phyloP scores from a whole-genome alignment of 495 filamentous ascomycete genomes.

The Haplographium delicatum region DNA sequence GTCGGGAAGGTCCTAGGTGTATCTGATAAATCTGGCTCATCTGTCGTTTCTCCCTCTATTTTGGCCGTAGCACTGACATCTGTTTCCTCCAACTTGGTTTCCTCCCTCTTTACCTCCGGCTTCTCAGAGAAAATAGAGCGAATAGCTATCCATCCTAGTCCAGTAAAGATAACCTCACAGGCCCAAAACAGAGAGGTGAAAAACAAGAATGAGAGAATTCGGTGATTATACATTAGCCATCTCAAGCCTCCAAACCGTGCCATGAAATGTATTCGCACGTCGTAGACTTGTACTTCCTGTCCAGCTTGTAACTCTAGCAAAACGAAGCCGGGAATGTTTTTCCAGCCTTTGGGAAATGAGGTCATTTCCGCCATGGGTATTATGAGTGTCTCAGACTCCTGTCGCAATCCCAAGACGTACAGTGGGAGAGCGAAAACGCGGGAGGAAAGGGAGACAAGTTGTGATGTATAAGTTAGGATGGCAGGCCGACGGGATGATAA shows the following conservation, averaged over 20 bases:
- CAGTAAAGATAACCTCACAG: conserved; percentile 57
- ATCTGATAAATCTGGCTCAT: conserved; percentile 35
- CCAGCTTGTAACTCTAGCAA: conserved; percentile 64
- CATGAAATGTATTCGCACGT: conserved; percentile 57
- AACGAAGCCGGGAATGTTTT: conserved; percentile 51
- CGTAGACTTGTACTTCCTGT: conserved; percentile 68
- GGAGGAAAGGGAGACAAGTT: conserved; percentile 37
- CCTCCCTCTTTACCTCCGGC: background rate
- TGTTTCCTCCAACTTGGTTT: conserved; percentile 13
- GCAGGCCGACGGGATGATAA: conserved; percentile 53
- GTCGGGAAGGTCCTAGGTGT: conserved; percentile 52
- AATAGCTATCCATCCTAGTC: conserved; percentile 52
- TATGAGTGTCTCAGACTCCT: conserved; percentile 41
- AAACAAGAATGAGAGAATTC: conserved; percentile 58
- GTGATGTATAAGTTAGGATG: conserved; percentile 61
- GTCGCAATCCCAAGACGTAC: conserved; percentile 52
- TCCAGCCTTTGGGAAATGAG: conserved; percentile 52
- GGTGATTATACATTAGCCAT: conserved; percentile 82
- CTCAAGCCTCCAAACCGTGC: conserved; percentile 71
- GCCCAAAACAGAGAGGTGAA: conserved; percentile 71
- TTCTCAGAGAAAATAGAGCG: conserved; percentile 29
- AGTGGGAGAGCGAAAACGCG: conserved; percentile 47
- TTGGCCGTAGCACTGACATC: background rate
- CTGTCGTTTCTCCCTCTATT: conserved; percentile 30
- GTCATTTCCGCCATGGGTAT: conserved; percentile 68